Base-by-base conservation (phyloP, 768 basidiomycete genomes). In the Rhizopogon vesiculosus region DNA sequence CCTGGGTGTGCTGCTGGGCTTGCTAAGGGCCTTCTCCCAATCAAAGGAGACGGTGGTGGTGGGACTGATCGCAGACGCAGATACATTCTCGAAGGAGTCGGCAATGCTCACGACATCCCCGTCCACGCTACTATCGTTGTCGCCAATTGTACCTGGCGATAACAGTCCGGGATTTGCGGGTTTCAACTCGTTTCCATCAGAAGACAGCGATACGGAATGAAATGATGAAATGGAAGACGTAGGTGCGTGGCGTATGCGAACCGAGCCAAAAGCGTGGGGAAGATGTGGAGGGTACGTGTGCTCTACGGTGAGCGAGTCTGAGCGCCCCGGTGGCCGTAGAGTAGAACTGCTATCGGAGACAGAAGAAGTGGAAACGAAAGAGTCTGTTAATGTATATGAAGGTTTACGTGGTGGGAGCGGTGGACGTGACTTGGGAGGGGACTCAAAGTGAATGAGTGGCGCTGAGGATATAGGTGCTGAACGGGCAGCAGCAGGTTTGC, bases 151-250 rank as follows among this genome's bases (percentile, higher is more conserved):
- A 12, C 79, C 76, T 61, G 75, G 77, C 1, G 80, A 79, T 44
- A 75, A 53, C 0, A 58, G 45, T 38, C 35, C 6, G 6, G 35
- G 19, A 50, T 51, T 58, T 13, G 50, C 59, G 0, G 29, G 48
- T 40, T 70, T 69, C 35, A 63, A 55, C 3, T 61, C 68, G 40
- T 68, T 72, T 71, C 74, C 66, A 58, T 86, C 85, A 7, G 86
- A 87, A 1, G 89, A 91, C 16, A 91, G 77, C 1, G 89, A 91
- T 25, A 91, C 86, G 2, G 89, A 90, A 62, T 90, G 88, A 58
- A 92, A 90, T 29, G 89, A 91, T 3, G 89, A 91, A 40, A 89
- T 79, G 46, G 89, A 91, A 1, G 87, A 88, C 3, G 78, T 79
- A 5, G 81, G 78, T 5, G 74, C 78, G 65, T 91, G 88, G 42